Evolutionary conservation across 352 stramenopile genomes (phyloP).

Genomic region (Nothophytophthora sp.): DNA sequence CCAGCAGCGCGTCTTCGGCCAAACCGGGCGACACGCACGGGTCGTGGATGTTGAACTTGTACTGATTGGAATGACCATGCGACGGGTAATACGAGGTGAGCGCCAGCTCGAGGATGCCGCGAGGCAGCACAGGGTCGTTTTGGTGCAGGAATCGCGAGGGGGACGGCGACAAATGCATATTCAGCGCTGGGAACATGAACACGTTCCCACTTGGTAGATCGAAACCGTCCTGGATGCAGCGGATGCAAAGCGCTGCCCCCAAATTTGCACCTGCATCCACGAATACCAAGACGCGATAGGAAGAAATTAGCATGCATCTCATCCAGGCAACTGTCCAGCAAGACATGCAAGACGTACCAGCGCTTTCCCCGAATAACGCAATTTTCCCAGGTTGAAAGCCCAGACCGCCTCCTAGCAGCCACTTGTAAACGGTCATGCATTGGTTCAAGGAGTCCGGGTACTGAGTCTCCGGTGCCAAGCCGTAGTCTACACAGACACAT

Average conservation of each 20-base stretch:
- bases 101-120: constrained; percentile 76
- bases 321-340: background rate
- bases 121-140: constrained; percentile 84
- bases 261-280: constrained; percentile 83
- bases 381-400: constrained; percentile 73
- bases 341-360: constrained; percentile 39
- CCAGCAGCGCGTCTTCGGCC: constrained; percentile 71
- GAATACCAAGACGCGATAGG: no score
- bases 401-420: constrained; percentile 69
- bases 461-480: constrained; percentile 77
- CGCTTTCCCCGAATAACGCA: constrained; percentile 83
- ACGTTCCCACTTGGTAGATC: constrained; percentile 77
- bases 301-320: background rate
- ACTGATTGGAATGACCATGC: constrained; percentile 83
- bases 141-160: constrained; percentile 89
- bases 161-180: constrained; percentile 86
- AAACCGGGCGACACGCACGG: constrained; percentile 84
- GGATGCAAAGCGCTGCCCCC: constrained; percentile 78
- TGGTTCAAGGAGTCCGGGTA: constrained; percentile 83
- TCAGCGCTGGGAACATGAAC: constrained; percentile 91
- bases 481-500: constrained; percentile 59
- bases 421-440: constrained; percentile 86
- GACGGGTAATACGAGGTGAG: constrained; percentile 87
- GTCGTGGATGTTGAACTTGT: constrained; percentile 90
- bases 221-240: constrained; percentile 80